A percentile compares a stretch with the other conserved stretches of the same genome.
Conservation (phyloP, 2,329 filamentous ascomycete genomes). For the Neobulgaria alba region DNA sequence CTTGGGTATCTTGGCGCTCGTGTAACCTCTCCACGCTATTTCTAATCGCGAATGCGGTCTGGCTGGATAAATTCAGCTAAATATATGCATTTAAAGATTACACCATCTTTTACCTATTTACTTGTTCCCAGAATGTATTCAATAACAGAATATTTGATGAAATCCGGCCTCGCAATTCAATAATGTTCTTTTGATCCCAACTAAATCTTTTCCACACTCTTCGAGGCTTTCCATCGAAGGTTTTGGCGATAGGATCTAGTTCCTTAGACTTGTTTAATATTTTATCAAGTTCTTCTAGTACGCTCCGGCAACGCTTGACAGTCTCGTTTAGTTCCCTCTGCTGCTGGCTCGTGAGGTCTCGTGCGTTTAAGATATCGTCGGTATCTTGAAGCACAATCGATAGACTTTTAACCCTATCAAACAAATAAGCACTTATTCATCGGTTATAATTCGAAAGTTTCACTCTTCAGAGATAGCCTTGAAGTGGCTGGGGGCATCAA, state of each 20-base stretch:
- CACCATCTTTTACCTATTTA: not conserved
- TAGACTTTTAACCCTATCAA: conserved; percentile 3
- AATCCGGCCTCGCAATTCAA: conserved; percentile 3
- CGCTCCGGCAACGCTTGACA: conserved; percentile 9
- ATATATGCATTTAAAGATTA: conserved; percentile 1
- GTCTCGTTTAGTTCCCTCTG: conserved; percentile 16
- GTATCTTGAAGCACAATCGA: conserved; percentile 10
- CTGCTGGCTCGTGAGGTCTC: conserved; percentile 12
- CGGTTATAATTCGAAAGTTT: conserved; percentile 2
- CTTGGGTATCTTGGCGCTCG: conserved; percentile 7
- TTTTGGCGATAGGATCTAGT: conserved; percentile 7
- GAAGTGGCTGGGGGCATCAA: conserved; percentile 23
- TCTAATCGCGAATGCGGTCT: not conserved
- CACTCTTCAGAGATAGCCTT: conserved; percentile 19
- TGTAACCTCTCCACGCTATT: not conserved
- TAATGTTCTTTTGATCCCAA: conserved; percentile 2
- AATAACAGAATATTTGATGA: conserved; percentile 1
- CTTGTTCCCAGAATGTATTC: conserved; percentile 2
- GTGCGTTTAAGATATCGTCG: conserved; percentile 13
- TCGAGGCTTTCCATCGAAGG: not conserved
- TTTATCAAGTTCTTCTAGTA: conserved; percentile 11
- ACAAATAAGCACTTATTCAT: conserved; percentile 1
- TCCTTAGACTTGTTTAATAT: conserved; percentile 8
- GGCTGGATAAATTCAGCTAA: conserved; percentile 4
- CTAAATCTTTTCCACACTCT: conserved; percentile 4